phyloP scores from a whole-genome alignment of 306 rosid species.

The Fragaria ananassa region DNA sequence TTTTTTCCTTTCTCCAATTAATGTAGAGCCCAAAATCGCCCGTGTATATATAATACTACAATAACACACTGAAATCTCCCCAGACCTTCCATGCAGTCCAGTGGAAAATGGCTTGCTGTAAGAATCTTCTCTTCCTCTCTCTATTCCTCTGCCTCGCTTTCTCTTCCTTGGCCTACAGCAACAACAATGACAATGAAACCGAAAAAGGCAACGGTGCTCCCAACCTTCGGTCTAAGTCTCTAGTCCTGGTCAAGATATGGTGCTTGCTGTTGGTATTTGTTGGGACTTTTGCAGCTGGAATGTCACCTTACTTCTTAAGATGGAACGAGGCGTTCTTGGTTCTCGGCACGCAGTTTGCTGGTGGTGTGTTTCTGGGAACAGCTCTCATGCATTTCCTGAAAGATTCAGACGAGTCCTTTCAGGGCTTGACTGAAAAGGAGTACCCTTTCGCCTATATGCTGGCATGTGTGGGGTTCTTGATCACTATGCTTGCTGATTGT shows the following conservation, averaged over 20 bases:
- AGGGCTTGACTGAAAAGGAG: constrained; percentile 42
- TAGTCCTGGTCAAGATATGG: constrained; percentile 49
- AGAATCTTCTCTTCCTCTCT: neutral
- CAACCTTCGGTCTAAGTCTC: constrained; percentile 42
- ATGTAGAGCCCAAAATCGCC: neutral
- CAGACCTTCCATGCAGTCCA: neutral
- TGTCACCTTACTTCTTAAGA: constrained; percentile 56
- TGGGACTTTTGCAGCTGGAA: constrained; percentile 55
- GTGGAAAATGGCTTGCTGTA: neutral
- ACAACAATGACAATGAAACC: constrained; percentile 30
- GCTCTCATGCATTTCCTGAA: constrained; percentile 78
- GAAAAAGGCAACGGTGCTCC: neutral
- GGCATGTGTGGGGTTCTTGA: constrained; percentile 58
- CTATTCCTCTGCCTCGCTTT: constrained; percentile 30
- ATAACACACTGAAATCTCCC: neutral
- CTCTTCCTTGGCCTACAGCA: constrained; percentile 44
- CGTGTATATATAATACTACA: neutral
- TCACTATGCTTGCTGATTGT: constrained; percentile 66
- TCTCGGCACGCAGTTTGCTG: constrained; percentile 77
- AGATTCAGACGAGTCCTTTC: constrained; percentile 60
- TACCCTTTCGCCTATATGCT: constrained; percentile 77
- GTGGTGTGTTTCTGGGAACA: constrained; percentile 72
- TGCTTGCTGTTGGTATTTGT: constrained; percentile 54
- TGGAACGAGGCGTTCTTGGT: constrained; percentile 73
- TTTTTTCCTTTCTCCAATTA: neutral